These are phyloP conservation scores for Entomortierella chlamydospora DNA, from an alignment of 192 early-diverging fungal genomes.

Conservation along the genomic window DNA sequence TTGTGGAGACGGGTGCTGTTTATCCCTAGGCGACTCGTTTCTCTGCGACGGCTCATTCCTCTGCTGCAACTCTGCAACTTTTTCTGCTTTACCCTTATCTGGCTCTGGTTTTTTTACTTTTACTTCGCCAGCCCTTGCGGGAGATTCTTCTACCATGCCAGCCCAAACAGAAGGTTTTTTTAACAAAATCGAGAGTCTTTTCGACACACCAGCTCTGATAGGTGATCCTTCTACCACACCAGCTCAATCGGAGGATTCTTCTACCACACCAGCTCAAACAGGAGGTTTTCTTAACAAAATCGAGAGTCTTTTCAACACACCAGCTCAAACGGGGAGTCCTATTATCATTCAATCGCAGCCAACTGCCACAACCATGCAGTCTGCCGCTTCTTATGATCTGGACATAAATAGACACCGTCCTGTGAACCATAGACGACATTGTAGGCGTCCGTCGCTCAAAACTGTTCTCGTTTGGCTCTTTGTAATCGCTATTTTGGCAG, in stretches of 20 bases:
- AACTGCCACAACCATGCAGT: not conserved
- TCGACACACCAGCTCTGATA: not conserved
- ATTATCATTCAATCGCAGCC: not conserved
- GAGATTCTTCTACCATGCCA: too few species aligned
- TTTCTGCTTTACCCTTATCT: not conserved
- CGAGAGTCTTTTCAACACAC: too few species aligned
- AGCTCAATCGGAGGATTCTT: not conserved
- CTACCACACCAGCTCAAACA: too few species aligned
- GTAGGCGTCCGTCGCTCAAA: not conserved
- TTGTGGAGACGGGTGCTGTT: conserved; percentile 19
- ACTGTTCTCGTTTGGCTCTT: not conserved
- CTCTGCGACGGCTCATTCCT: conserved; percentile 10
- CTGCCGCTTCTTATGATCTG: not conserved
- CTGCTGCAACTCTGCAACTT: not conserved
- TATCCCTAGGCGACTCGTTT: conserved; percentile 4
- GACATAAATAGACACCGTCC: not conserved
- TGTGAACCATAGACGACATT: not conserved
- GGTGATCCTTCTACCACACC: not conserved
- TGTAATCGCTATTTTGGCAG: conserved; percentile 10
- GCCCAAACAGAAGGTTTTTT: too few species aligned
- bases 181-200: too few species aligned
- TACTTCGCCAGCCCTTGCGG: too few species aligned
- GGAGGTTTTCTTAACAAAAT: too few species aligned
- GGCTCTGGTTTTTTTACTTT: too few species aligned
- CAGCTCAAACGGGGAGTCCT: not conserved